Conservation (phyloP, 2,329 filamentous ascomycete genomes). For the Aspergillus sp. region DNA sequence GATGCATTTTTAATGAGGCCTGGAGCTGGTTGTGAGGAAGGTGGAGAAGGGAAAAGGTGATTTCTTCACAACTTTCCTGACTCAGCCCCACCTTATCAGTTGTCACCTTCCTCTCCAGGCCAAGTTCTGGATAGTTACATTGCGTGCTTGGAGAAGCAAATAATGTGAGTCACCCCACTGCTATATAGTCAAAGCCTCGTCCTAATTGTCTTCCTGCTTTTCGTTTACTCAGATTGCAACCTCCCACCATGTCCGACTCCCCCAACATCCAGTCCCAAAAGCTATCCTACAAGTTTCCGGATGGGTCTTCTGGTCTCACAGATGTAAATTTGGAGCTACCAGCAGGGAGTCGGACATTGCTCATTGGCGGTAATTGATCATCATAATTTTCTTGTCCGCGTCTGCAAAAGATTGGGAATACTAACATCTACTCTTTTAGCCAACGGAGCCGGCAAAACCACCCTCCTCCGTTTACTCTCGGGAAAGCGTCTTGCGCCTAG, state of each 20-base stretch:
- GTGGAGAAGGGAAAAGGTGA: slow-evolving; percentile 5
- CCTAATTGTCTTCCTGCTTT: neutral
- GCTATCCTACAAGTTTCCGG: slow-evolving; percentile 87
- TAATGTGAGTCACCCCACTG: slow-evolving; percentile 14
- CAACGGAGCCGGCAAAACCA: slow-evolving; percentile 97
- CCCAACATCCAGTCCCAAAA: slow-evolving; percentile 72
- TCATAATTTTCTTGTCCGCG: neutral
- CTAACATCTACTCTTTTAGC: slow-evolving; percentile 52
- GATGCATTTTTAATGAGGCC: slow-evolving; percentile 2
- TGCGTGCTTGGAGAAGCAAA: slow-evolving; percentile 6
- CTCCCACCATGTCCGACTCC: slow-evolving; percentile 26
- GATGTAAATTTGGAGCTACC: slow-evolving; percentile 78
- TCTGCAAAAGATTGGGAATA: neutral
- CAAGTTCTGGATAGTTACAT: slow-evolving; percentile 3
- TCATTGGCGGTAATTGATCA: slow-evolving; percentile 73
- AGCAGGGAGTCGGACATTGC: slow-evolving; percentile 79
- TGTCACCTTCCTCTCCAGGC: neutral
- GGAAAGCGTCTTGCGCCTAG: slow-evolving; percentile 90
- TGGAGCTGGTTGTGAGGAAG: neutral
- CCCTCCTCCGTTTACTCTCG: slow-evolving; percentile 88
- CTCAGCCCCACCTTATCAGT: slow-evolving; percentile 8
- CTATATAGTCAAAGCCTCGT: neutral
- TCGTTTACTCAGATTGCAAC: neutral
- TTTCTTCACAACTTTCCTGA: slow-evolving; percentile 1
- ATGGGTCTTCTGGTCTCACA: slow-evolving; percentile 77